A percentile compares a stretch with the other conserved stretches of the same genome.
Conservation (phyloP, 352 stramenopile genomes). For the Pythium vanterpoolii region DNA sequence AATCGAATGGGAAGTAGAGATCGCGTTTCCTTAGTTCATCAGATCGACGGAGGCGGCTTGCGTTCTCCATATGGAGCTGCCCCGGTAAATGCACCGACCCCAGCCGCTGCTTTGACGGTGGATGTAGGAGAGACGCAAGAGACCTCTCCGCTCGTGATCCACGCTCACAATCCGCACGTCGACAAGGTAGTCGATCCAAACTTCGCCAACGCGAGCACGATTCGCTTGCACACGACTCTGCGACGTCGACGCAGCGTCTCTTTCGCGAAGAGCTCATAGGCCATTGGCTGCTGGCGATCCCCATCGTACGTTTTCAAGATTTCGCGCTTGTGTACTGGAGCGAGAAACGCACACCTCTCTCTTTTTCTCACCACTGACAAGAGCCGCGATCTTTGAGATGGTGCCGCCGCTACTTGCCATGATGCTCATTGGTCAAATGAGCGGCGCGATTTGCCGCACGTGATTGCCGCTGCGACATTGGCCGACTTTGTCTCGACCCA, state of each 20-base stretch:
- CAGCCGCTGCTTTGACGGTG: not conserved
- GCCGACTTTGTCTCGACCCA: conserved; percentile 24
- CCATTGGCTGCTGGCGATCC: conserved; percentile 23
- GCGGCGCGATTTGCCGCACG: not conserved
- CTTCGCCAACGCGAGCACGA: conserved; percentile 5
- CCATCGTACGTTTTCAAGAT: conserved; percentile 26
- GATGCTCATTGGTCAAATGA: conserved; percentile 19
- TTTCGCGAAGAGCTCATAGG: not conserved
- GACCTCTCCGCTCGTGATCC: conserved; percentile 34
- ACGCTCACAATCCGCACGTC: conserved; percentile 26
- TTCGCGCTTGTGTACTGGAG: too few relatives aligned
- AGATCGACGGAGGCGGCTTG: conserved; percentile 40
- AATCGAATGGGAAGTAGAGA: too few relatives aligned
- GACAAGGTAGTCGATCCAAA: conserved; percentile 7
- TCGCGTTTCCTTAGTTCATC: conserved; percentile 20
- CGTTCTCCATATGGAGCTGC: conserved; percentile 45
- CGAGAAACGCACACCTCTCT: too few relatives aligned
- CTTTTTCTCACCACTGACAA: not conserved
- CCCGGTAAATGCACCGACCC: conserved; percentile 30
- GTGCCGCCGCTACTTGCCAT: conserved; percentile 6
- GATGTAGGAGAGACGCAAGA: not conserved
- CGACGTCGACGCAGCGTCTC: not conserved
- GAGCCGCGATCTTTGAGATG: conserved; percentile 5
- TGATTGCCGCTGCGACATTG: conserved; percentile 15
- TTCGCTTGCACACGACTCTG: not conserved